Evolutionary conservation across 768 basidiomycete species (phyloP), one percentile per base, ranked within the genome.

Genomic region (Cystobasidium ongulense): DNA sequence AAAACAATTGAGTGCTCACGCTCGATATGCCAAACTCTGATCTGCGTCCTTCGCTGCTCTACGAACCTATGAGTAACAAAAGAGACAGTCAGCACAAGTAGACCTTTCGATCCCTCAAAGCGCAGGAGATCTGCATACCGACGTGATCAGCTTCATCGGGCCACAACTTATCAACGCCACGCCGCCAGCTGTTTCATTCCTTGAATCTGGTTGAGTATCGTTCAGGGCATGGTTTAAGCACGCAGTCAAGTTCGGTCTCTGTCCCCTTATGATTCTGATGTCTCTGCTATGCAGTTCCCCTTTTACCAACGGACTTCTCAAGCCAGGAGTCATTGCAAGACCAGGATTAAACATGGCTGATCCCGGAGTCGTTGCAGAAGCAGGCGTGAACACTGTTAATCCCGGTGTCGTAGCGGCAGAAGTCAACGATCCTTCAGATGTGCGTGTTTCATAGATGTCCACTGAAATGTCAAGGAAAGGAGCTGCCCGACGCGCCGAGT

Each of bases 171-270:
- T 29, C 3, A 71, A 36, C 15, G 43, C 68, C 8, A 46, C 53
- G 25, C 68, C 68, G 13, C 52, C 43, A 7, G 46, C 68, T 4
- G 21, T 7, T 41, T 29, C 33, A 59, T 35, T 33, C 65, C n/a
- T 35, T 53, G 36, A 15, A 8, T 50, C 27, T 35, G 33, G 52
- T 18, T 43, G n/a, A 11, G 68, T 54, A 71, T 36, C 52, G 17
- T 46, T 54, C 3, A 71, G 53, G 10, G 36, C 29, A n/a, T 54
- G 29, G 31, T 46, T 71, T 36, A 71, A 21, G 36, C 68, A 71
- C n/a, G 33, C 29, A 5, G 29, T 27, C 57, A 59, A 29, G 29
- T 59, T 35, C 25, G 57, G 57, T 59, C 57, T 27, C 29, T 59
- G 57, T 59, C 57, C 57, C 23, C 33, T 59, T 27, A 59, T 29